phyloP scores from a whole-genome alignment of 2,329 filamentous ascomycete species.

The Xylaria sp. region DNA sequence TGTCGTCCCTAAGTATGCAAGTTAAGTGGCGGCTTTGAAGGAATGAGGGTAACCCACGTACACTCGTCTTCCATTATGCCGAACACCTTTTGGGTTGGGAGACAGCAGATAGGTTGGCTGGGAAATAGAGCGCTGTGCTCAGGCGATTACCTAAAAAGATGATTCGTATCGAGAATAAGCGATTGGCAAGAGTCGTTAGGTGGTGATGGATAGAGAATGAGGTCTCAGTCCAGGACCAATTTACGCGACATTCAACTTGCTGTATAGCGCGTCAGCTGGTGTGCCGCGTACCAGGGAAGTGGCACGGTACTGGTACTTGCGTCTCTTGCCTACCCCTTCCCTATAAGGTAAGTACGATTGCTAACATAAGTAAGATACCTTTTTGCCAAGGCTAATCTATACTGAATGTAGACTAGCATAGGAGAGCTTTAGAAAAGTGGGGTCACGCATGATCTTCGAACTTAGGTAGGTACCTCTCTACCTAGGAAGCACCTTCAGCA shows the following conservation, averaged over 20 bases:
- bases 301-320: no score
- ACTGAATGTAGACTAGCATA: background rate
- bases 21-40: constrained; percentile 4
- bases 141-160: background rate
- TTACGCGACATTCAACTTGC: constrained; percentile 12
- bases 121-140: background rate
- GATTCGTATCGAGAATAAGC: background rate
- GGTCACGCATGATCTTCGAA: background rate
- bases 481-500: no score
- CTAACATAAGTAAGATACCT: background rate
- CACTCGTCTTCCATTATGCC: constrained; percentile 40
- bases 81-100: background rate
- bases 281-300: background rate
- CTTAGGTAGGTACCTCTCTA: constrained; percentile 1
- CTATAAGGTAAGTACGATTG: no score
- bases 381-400: background rate
- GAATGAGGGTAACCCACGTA: constrained; percentile 23
- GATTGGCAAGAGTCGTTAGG: no score
- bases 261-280: constrained; percentile 6
- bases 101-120: background rate
- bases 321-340: no score
- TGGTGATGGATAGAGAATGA: background rate
- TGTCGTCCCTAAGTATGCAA: constrained; percentile 55
- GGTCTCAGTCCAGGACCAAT: background rate
- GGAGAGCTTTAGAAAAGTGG: background rate